These are phyloP conservation scores for Yarrowia phangngaensis DNA, from an alignment of 805 yeast species.

Conservation along the genomic window DNA sequence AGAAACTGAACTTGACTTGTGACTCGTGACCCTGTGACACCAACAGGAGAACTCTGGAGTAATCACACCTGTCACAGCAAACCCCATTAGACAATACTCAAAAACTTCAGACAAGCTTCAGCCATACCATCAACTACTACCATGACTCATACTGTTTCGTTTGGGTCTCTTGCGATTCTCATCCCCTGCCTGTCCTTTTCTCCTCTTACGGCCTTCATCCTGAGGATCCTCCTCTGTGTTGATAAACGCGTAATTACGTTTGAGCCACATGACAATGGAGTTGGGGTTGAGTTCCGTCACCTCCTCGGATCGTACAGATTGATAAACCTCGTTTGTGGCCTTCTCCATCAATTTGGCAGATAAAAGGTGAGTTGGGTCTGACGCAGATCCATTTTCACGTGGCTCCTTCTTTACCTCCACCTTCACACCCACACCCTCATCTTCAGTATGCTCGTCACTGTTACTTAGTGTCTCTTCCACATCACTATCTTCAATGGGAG, in stretches of 20 bases:
- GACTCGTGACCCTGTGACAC: too few relatives aligned
- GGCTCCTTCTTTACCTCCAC: neutral
- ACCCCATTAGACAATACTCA: too few relatives aligned
- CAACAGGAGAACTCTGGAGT: too few relatives aligned
- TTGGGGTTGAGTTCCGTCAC: slow-evolving; percentile 25
- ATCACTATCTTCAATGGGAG: slow-evolving; percentile 1
- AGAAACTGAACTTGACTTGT: too few relatives aligned
- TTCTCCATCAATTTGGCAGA: slow-evolving; percentile 21
- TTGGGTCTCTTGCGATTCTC: slow-evolving; percentile 2
- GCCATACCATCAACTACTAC: slow-evolving; percentile 2
- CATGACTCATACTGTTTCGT: slow-evolving; percentile 15
- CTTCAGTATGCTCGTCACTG: neutral
- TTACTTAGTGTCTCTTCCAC: neutral
- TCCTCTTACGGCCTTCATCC: slow-evolving; percentile 11
- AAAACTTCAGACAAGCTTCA: too few relatives aligned
- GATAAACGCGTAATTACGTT: slow-evolving; percentile 8
- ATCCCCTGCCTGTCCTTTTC: slow-evolving; percentile 9
- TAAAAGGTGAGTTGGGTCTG: neutral
- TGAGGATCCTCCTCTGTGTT: slow-evolving; percentile 17
- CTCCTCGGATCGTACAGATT: slow-evolving; percentile 14
- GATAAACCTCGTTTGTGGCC: slow-evolving; percentile 20
- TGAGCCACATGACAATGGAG: slow-evolving; percentile 25
- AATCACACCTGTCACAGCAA: too few relatives aligned
- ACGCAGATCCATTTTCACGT: neutral
- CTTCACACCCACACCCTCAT: neutral